Evolutionary conservation across 164 flowering plant genomes (phyloP).

Genomic region (Akebia trifoliata): DNA sequence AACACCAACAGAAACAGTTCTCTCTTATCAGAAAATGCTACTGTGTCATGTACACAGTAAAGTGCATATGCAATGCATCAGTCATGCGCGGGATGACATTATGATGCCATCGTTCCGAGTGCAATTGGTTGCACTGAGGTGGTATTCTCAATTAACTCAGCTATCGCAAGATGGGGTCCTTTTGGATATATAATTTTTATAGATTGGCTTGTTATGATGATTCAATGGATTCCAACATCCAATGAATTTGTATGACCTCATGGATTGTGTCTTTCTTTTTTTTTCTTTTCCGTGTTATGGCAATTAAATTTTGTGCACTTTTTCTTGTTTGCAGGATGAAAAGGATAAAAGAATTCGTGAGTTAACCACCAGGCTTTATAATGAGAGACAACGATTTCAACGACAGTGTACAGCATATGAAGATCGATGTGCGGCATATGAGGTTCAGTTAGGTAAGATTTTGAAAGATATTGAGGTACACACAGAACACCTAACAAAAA

Average conservation of each 20-base stretch:
- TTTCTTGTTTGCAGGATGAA: conserved; percentile 32
- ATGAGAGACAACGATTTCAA: conserved; percentile 32
- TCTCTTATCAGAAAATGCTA: no score
- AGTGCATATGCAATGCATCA: no score
- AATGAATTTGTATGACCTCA: no score
- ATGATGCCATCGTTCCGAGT: no score
- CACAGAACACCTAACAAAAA: conserved; percentile 29
- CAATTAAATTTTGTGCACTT: background rate
- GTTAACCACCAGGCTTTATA: conserved; percentile 29
- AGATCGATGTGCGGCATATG: conserved; percentile 22
- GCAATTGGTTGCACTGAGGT: no score
- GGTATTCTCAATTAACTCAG: no score
- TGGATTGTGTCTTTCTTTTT: background rate
- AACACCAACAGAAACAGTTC: no score
- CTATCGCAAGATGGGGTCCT: no score
- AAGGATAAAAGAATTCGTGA: conserved; percentile 41
- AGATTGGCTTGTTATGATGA: no score
- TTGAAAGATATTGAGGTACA: conserved; percentile 34
- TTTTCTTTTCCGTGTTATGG: background rate
- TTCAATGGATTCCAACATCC: background rate
- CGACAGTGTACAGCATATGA: conserved; percentile 37
- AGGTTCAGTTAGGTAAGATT: conserved; percentile 22
- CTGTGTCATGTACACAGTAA: no score
- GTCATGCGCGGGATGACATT: no score
- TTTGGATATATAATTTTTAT: no score